These are phyloP conservation scores for Solanum hybrid DNA, from an alignment of 305 asterid genomes.

Conservation along the genomic window DNA sequence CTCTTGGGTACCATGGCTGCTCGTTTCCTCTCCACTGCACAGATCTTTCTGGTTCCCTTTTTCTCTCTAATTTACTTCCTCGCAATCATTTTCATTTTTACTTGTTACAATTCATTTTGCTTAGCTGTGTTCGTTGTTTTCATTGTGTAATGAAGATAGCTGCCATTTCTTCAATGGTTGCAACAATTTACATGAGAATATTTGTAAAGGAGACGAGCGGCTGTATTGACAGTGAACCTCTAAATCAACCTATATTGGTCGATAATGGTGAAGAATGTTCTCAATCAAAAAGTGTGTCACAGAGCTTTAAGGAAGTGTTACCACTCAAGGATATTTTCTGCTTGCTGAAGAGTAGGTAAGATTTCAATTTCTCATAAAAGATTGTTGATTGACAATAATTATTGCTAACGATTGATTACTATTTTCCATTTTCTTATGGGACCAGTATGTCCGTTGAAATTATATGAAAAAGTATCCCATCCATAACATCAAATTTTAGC, in stretches of 20 bases:
- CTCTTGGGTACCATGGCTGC: conserved; percentile 51
- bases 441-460: not conserved
- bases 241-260: conserved; percentile 4
- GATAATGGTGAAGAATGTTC: not conserved
- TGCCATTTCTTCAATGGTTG: conserved; percentile 25
- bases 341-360: conserved; percentile 27
- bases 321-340: conserved; percentile 37
- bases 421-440: not conserved
- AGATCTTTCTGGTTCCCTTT: conserved; percentile 30
- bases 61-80: not conserved
- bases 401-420: not conserved
- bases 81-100: not conserved
- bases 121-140: not conserved
- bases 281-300: not conserved
- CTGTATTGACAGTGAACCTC: not conserved
- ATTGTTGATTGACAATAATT: not conserved
- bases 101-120: not conserved
- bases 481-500: not conserved
- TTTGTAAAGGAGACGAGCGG: conserved; percentile 29
- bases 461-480: not conserved
- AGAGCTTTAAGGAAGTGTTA: conserved; percentile 20
- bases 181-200: conserved; percentile 43
- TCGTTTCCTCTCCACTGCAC: conserved; percentile 39
- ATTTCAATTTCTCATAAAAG: not conserved
- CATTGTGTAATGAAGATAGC: conserved; percentile 23